phyloP scores from a whole-genome alignment of 345 rosid genomes.

The Dimocarpus longan region DNA sequence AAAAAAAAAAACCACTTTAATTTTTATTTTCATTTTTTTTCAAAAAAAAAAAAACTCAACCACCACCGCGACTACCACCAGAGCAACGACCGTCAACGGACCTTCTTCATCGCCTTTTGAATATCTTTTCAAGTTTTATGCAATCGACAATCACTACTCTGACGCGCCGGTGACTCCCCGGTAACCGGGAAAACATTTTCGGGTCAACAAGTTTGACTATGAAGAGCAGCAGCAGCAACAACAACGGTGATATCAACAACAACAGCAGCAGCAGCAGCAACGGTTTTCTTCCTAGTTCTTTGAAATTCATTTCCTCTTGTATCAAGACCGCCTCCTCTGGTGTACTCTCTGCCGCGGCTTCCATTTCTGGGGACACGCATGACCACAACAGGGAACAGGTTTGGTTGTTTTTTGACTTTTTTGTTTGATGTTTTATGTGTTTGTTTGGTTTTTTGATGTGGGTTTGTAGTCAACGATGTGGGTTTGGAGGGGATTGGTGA shows the following conservation, averaged over 20 bases:
- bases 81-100: slow-evolving; percentile 6
- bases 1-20: slow-evolving; percentile 12
- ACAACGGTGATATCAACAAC: slow-evolving; percentile 32
- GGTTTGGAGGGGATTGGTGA: neutral
- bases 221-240: slow-evolving; percentile 54
- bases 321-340: slow-evolving; percentile 93
- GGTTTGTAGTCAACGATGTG: neutral
- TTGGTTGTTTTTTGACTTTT: slow-evolving; percentile 9
- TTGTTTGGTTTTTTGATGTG: neutral
- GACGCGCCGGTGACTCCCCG: slow-evolving; percentile 54
- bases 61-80: slow-evolving; percentile 26
- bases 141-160: slow-evolving; percentile 44
- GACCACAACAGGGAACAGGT: slow-evolving; percentile 85
- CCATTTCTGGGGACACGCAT: slow-evolving; percentile 61
- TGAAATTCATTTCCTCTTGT: slow-evolving; percentile 85
- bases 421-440: neutral
- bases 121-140: slow-evolving; percentile 33
- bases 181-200: slow-evolving; percentile 45
- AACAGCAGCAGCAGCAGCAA: slow-evolving; percentile 29
- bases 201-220: slow-evolving; percentile 43
- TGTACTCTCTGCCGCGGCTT: slow-evolving; percentile 86
- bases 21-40: slow-evolving; percentile 15
- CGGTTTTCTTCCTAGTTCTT: slow-evolving; percentile 71
- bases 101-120: neutral
- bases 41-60: slow-evolving; percentile 32